phyloP scores from a whole-genome alignment of 2,329 filamentous ascomycete species.

The Fonsecaea multimorphosa region DNA sequence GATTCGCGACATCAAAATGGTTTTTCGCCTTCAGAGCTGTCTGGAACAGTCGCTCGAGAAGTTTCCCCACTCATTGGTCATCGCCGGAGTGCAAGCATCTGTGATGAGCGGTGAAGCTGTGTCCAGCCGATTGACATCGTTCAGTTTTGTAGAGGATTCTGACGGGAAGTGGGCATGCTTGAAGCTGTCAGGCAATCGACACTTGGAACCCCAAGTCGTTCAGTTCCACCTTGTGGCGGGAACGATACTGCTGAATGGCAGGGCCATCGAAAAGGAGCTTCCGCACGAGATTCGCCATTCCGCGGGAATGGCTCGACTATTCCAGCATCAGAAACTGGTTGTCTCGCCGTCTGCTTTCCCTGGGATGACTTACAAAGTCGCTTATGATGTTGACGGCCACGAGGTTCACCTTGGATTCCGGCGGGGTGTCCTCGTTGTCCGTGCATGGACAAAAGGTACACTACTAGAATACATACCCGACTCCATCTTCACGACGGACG shows the following conservation, averaged over 20 bases:
- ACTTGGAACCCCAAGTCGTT: slow-evolving; percentile 44
- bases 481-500: slow-evolving; percentile 38
- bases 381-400: slow-evolving; percentile 47
- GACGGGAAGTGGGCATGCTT: slow-evolving; percentile 18
- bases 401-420: slow-evolving; percentile 63
- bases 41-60: slow-evolving; percentile 48
- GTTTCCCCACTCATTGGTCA: slow-evolving; percentile 7
- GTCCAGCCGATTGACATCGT: not conserved
- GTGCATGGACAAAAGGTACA: slow-evolving; percentile 43
- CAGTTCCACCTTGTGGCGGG: slow-evolving; percentile 57
- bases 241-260: slow-evolving; percentile 57
- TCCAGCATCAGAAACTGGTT: slow-evolving; percentile 59
- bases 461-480: slow-evolving; percentile 48
- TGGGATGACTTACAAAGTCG: slow-evolving; percentile 62
- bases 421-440: slow-evolving; percentile 51
- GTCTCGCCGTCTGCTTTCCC: slow-evolving; percentile 59
- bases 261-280: slow-evolving; percentile 57
- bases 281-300: slow-evolving; percentile 59
- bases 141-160: slow-evolving; percentile 9
- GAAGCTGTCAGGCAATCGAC: not conserved
- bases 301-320: slow-evolving; percentile 56
- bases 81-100: slow-evolving; percentile 4
- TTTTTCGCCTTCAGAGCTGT: slow-evolving; percentile 45
- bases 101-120: slow-evolving; percentile 7
- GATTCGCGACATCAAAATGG: slow-evolving; percentile 56